Evolutionary conservation across 345 rosid species (phyloP), one percentile per base, ranked within the genome.

Genomic region (Sisymbrium irio): DNA sequence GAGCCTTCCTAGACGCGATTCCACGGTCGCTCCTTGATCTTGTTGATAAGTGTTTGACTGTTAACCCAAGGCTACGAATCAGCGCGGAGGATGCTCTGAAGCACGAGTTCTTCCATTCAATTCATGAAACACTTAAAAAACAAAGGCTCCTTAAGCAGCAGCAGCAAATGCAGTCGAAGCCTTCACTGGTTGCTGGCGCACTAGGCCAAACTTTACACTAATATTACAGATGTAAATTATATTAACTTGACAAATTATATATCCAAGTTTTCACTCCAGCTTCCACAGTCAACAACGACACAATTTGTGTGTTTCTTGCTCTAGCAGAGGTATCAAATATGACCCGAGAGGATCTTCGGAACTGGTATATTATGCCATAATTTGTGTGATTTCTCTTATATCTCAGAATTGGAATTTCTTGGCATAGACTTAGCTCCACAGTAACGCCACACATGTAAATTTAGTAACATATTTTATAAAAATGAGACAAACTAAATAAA

Each of bases 1-100:
- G 64, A 39, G 92, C 80, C 14, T 88, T 89, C 82, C 79, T 88
- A 10, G 63, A 76, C 35, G 71, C 33, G 70, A 65, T 92, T 53
- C 97, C 97, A 2, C 54, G 5, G 50, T 84, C 92, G 18, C 86
- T 95, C 4, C 77, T 89, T 55, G 96, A 92, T 76, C 93, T 95
- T 2, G 83, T 95, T 65, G 93, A 87, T 67, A 88, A 83, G 65
- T 95, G 99, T 83, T 78, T 95, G 79, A 81, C 86, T 0, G 92
- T 89, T 55, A 92, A 95, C 65, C 99, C 96, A 3, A 83, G 97
- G 69, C 39, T 54, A 63, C 86, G 97, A 72, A 89, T 89, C 73
- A 87, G 88, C 44, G 87, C 97, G 9, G 97, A 86, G 74, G 96
- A 89, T 63, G 99, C 96, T 53, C 85, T 95, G 6, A 85, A 74